These are phyloP conservation scores for Sanghuangporus sanghuang DNA, from an alignment of 1,284 basidiomycete species.

Conservation along the genomic window DNA sequence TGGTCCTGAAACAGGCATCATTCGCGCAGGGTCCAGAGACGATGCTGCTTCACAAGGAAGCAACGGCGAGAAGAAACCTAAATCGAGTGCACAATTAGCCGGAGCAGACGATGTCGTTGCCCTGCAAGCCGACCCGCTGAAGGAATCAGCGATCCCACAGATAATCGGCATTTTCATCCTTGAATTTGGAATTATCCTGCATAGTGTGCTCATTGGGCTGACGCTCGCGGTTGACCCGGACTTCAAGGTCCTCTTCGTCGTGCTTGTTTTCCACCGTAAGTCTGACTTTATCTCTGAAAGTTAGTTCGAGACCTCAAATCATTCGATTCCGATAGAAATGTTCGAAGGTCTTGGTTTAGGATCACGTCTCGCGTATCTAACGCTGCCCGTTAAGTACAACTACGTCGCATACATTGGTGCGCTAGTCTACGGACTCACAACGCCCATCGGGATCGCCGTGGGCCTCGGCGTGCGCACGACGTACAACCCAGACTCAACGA, in stretches of 20 bases:
- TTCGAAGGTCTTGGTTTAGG: constrained; percentile 92
- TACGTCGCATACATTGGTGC: constrained; percentile 69
- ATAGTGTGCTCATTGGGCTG: constrained; percentile 88
- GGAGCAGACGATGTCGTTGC: constrained; percentile 1
- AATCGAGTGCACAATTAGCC: neutral
- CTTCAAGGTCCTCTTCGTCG: constrained; percentile 86
- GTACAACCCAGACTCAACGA: constrained; percentile 77
- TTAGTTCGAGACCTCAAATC: neutral
- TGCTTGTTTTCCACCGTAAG: constrained; percentile 87
- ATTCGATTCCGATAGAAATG: constrained; percentile 49
- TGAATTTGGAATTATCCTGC: constrained; percentile 90
- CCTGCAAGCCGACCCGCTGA: constrained; percentile 18
- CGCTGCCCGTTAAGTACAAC: constrained; percentile 52
- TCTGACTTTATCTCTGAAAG: constrained; percentile 13
- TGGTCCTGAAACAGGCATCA: constrained; percentile 45
- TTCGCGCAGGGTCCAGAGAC: constrained; percentile 16
- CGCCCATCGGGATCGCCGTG: constrained; percentile 77
- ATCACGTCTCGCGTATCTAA: constrained; percentile 73
- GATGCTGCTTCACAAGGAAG: too few species aligned
- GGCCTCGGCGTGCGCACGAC: constrained; percentile 79
- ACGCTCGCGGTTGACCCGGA: constrained; percentile 83
- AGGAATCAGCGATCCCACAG: constrained; percentile 59
- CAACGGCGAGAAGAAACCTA: neutral
- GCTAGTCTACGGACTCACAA: constrained; percentile 71
- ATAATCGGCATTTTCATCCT: constrained; percentile 83